Percentiles rank a stretch among this genome's conserved stretches.
phyloP scores from a whole-genome alignment of 176 grass and related monocot species.

The Neostapfia colusana region DNA sequence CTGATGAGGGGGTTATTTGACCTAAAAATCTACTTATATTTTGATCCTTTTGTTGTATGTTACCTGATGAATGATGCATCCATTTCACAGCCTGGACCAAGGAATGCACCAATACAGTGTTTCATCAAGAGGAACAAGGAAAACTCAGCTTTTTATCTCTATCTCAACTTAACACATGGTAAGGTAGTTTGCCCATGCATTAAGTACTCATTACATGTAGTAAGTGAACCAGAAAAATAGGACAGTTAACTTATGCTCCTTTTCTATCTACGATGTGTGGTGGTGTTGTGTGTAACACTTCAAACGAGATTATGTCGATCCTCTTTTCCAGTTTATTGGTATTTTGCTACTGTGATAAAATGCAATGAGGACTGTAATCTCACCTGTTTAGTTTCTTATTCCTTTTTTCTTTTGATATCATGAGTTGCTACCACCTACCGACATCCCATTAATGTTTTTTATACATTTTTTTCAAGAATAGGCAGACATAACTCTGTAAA shows the following conservation, averaged over 20 bases:
- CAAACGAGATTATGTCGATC: background rate
- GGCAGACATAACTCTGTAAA: background rate
- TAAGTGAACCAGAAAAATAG: slow-evolving; percentile 2
- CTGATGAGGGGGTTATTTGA: background rate
- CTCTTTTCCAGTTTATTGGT: background rate
- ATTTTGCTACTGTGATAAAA: background rate
- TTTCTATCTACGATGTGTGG: too few relatives aligned
- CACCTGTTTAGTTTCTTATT: background rate
- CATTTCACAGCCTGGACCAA: slow-evolving; percentile 57
- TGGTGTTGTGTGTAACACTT: background rate
- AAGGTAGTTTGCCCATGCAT: background rate
- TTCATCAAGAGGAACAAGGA: slow-evolving; percentile 71
- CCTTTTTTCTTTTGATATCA: background rate
- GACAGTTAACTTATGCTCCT: too few relatives aligned
- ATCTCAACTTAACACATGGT: slow-evolving; percentile 65
- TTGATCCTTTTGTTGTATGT: background rate
- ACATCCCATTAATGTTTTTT: background rate
- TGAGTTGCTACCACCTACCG: background rate
- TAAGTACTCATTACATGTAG: background rate
- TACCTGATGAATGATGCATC: background rate
- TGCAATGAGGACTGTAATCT: background rate
- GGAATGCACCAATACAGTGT: slow-evolving; percentile 53
- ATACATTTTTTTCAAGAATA: background rate
- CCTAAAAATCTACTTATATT: background rate
- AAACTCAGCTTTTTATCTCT: slow-evolving; percentile 57